Conservation (phyloP, 2,329 filamentous ascomycete species). For the Verticillium nubilum region DNA sequence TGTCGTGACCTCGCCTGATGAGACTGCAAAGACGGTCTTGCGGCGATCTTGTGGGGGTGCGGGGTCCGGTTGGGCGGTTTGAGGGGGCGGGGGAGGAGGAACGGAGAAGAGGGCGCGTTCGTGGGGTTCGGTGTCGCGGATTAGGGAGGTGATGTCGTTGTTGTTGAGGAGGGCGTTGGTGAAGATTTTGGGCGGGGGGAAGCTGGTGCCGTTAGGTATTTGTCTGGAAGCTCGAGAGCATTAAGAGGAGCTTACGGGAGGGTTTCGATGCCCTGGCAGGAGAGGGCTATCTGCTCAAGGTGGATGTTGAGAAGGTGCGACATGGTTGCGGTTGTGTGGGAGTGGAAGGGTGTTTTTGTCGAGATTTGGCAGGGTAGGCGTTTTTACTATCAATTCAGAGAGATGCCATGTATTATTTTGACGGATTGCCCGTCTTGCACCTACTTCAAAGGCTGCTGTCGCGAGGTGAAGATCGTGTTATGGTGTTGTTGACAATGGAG, state of each 20-base stretch:
- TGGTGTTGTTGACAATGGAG: background rate
- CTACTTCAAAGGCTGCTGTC: background rate
- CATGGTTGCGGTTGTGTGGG: slow-evolving; percentile 12
- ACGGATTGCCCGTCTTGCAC: no score
- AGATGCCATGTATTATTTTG: background rate
- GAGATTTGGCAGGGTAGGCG: no score
- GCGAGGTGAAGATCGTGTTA: no score
- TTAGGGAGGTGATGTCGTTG: slow-evolving; percentile 89
- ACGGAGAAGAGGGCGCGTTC: slow-evolving; percentile 94
- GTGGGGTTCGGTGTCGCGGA: slow-evolving; percentile 91
- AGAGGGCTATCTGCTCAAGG: slow-evolving; percentile 71
- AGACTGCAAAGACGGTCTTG: slow-evolving; percentile 62
- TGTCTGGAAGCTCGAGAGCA: background rate
- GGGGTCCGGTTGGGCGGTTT: slow-evolving; percentile 36
- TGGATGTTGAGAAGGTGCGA: slow-evolving; percentile 69
- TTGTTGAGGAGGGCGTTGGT: slow-evolving; percentile 85
- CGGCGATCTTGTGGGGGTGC: slow-evolving; percentile 39
- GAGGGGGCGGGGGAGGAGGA: slow-evolving; percentile 58
- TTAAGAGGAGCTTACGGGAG: slow-evolving; percentile 53
- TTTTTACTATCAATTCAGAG: background rate
- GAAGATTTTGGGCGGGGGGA: slow-evolving; percentile 88
- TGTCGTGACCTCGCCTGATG: slow-evolving; percentile 57
- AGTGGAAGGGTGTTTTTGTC: background rate
- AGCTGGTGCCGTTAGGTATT: slow-evolving; percentile 44
- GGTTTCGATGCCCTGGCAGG: slow-evolving; percentile 69